Evolutionary conservation across 805 yeast species (phyloP).

Genomic region (Kodamaea lidongshanica): DNA sequence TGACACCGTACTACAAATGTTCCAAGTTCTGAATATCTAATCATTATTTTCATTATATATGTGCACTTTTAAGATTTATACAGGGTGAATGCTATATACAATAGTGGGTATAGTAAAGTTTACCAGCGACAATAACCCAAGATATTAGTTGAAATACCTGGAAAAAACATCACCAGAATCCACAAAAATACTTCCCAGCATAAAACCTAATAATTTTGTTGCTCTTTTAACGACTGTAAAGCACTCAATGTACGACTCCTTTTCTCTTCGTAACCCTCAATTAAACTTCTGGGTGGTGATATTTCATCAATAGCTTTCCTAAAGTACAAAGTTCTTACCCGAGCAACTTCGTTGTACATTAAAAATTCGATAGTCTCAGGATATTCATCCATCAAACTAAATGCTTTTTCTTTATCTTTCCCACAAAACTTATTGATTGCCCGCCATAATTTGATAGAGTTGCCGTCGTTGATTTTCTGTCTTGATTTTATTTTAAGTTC

Average conservation of each 20-base stretch:
- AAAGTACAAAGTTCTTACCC: slow-evolving; percentile 17
- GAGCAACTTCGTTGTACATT: slow-evolving; percentile 15
- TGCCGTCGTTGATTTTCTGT: slow-evolving; percentile 18
- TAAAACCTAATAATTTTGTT: too few relatives aligned
- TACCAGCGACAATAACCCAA: too few relatives aligned
- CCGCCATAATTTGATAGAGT: slow-evolving; percentile 14
- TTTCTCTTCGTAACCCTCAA: slow-evolving; percentile 19
- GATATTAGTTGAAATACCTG: too few relatives aligned
- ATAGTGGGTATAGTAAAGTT: too few relatives aligned
- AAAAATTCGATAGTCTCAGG: slow-evolving; percentile 31
- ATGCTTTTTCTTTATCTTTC: slow-evolving; percentile 17
- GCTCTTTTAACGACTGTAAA: too few relatives aligned
- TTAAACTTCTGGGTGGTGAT: slow-evolving; percentile 13
- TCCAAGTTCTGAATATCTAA: too few relatives aligned
- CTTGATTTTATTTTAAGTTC: slow-evolving; percentile 19
- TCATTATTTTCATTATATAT: too few relatives aligned
- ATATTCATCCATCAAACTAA: slow-evolving; percentile 25
- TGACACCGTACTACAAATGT: too few relatives aligned
- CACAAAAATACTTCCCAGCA: too few relatives aligned
- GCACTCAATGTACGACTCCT: slow-evolving; percentile 21
- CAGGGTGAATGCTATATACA: too few relatives aligned
- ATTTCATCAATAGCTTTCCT: slow-evolving; percentile 18
- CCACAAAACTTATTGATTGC: slow-evolving; percentile 15
- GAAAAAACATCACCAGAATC: too few relatives aligned
- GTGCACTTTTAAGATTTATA: too few relatives aligned